These are phyloP conservation scores for Epichloe glyceriae DNA, from an alignment of 2,329 filamentous ascomycete species.

Conservation along the genomic window DNA sequence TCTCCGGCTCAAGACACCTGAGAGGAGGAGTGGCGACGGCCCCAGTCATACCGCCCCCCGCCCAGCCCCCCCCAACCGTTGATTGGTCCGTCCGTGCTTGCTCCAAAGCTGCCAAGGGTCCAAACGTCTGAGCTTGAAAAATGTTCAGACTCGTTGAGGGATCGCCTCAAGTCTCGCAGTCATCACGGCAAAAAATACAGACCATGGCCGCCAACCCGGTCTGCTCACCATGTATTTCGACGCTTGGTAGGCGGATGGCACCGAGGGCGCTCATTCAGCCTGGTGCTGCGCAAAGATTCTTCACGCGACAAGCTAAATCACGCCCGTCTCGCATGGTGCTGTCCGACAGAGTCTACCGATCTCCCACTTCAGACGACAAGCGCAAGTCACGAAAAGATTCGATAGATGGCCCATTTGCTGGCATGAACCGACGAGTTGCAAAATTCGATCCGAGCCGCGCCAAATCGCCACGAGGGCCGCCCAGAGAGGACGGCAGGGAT, in stretches of 20 bases:
- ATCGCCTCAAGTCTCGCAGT: background rate
- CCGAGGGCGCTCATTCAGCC: constrained; percentile 14
- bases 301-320: constrained; percentile 21
- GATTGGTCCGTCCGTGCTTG: too few species aligned
- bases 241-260: constrained; percentile 6
- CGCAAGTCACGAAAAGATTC: constrained; percentile 24
- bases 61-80: too few species aligned
- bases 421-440: constrained; percentile 42
- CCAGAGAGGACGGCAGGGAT: constrained; percentile 12
- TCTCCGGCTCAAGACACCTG: too few species aligned
- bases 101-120: too few species aligned
- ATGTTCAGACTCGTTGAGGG: too few species aligned
- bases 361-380: constrained; percentile 22
- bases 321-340: constrained; percentile 45
- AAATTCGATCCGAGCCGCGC: constrained; percentile 19
- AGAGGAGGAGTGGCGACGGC: too few species aligned
- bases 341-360: constrained; percentile 36
- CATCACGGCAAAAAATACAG: constrained; percentile 1
- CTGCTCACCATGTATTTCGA: constrained; percentile 10
- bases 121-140: too few species aligned
- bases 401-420: constrained; percentile 37
- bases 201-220: constrained; percentile 8
- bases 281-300: constrained; percentile 23
- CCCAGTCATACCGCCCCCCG: too few species aligned
- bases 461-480: constrained; percentile 7